phyloP scores from a whole-genome alignment of 495 filamentous ascomycete genomes.

The Aspergillus conjunctus region DNA sequence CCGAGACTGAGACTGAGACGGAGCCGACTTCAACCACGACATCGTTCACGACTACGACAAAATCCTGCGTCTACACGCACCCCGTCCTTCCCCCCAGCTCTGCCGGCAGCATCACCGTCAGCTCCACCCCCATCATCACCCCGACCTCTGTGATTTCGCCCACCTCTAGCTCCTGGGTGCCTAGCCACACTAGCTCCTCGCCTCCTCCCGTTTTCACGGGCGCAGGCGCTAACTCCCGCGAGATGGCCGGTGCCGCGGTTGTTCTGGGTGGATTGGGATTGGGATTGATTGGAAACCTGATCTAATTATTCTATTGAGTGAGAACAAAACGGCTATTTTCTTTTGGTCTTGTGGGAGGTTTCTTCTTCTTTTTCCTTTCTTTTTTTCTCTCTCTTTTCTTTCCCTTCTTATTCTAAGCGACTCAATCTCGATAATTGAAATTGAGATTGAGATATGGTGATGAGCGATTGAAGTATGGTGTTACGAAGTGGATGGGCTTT shows the following conservation, averaged over 20 bases:
- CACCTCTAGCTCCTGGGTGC: neutral
- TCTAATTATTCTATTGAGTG: neutral
- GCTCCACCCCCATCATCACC: constrained; percentile 15
- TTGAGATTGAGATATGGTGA: neutral
- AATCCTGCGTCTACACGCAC: neutral
- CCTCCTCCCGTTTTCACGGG: neutral
- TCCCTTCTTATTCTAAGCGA: too few species aligned
- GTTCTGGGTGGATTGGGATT: neutral
- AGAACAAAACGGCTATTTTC: too few species aligned
- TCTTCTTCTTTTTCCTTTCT: too few species aligned
- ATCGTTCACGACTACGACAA: neutral
- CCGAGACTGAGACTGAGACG: neutral
- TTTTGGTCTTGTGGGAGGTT: too few species aligned
- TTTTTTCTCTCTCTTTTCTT: too few species aligned
- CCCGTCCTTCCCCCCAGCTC: neutral
- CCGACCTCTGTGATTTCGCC: neutral
- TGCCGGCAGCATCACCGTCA: constrained; percentile 18
- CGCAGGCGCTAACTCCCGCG: neutral
- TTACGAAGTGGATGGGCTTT: neutral
- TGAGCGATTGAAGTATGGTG: neutral
- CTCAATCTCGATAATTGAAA: too few species aligned
- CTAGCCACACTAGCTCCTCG: neutral
- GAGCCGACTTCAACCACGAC: neutral
- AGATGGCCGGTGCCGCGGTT: neutral
- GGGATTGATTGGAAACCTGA: neutral